Base-by-base conservation (phyloP, 306 rosid genomes). In the Macrotyloma uniflorum region DNA sequence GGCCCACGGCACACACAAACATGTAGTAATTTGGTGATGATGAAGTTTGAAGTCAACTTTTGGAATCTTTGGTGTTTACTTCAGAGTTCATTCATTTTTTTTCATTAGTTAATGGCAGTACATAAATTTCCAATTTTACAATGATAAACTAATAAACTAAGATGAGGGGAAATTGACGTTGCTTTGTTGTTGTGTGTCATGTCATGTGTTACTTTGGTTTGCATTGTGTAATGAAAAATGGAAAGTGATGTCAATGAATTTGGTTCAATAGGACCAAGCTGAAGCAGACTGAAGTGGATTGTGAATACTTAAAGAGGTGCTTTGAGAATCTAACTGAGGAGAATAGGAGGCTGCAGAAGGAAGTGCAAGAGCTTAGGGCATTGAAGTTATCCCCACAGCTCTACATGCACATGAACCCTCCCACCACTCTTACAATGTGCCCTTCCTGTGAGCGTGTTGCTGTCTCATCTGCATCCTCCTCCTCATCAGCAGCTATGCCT, bases 241-340 rank as follows among this genome's bases (percentile, higher is more conserved):
- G 68, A 36, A 35, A 58, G 19, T 76, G 55, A 54, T 8, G 22
- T 58, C 1, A 47, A 47, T 35, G 68, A 16, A 59, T 67, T n/a
- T 75, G 54, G 22, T 54, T 47, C 10, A 49, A 78, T 77, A 95
- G 99, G 96, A 95, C 98, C 54, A 95, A 95, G 86, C 65, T 95
- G 90, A 95, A 95, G 96, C 98, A 95, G 15, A 95, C 98, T 23
- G 97, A 91, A 81, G 99, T 95, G 84, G 99, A 95, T 51, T 93
- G 96, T 43, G 98, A 95, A 73, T 88, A 90, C 79, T 85, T 93
- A 70, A 95, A 85, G 86, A 87, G 86, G 63, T 95, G 94, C 77
- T 93, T 91, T 76, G 97, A 95, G 89, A 95, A 85, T 75, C 85
- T 93, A 24, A 91, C 93, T 0, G 95, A 87, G 40, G 99, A 95